A percentile compares a stretch with the other conserved stretches of the same genome.
Conservation (phyloP, 208 protist species). For the Strigomonas culicis region DNA sequence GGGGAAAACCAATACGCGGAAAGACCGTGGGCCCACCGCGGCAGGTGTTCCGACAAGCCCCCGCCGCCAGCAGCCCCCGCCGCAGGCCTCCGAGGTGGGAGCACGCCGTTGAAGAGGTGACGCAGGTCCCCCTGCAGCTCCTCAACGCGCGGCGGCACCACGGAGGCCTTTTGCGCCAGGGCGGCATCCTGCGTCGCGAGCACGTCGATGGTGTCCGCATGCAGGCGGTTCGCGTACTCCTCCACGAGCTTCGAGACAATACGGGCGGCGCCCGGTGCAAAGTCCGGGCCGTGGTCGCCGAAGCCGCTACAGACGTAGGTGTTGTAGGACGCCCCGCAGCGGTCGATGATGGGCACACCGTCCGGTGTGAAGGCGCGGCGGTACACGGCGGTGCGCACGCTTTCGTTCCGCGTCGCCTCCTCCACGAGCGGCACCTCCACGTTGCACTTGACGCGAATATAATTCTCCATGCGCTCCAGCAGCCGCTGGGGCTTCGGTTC, state of each 20-base stretch:
- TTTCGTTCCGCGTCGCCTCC: neutral
- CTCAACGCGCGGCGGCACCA: slow-evolving; percentile 32
- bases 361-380: slow-evolving; percentile 76
- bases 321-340: slow-evolving; percentile 74
- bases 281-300: slow-evolving; percentile 77
- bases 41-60: neutral
- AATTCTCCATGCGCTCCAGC: slow-evolving; percentile 48
- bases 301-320: slow-evolving; percentile 84
- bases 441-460: slow-evolving; percentile 49
- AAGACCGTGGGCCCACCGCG: neutral
- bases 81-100: slow-evolving; percentile 4
- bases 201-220: slow-evolving; percentile 28
- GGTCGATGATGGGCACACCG: slow-evolving; percentile 69
- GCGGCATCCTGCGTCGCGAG: neutral
- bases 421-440: slow-evolving; percentile 26
- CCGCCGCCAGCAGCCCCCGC: too few species aligned
- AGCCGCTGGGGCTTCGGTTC: slow-evolving; percentile 8
- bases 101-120: slow-evolving; percentile 50
- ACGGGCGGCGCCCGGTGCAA: slow-evolving; percentile 68
- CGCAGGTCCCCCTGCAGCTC: slow-evolving; percentile 49
- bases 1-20: too few species aligned
- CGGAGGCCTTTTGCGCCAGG: slow-evolving; percentile 13
- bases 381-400: slow-evolving; percentile 33
- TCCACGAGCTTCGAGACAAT: slow-evolving; percentile 75
- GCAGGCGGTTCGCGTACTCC: slow-evolving; percentile 45